Evolutionary conservation across 805 yeast genomes (phyloP).

Genomic region (Lipomyces starkeyi): DNA sequence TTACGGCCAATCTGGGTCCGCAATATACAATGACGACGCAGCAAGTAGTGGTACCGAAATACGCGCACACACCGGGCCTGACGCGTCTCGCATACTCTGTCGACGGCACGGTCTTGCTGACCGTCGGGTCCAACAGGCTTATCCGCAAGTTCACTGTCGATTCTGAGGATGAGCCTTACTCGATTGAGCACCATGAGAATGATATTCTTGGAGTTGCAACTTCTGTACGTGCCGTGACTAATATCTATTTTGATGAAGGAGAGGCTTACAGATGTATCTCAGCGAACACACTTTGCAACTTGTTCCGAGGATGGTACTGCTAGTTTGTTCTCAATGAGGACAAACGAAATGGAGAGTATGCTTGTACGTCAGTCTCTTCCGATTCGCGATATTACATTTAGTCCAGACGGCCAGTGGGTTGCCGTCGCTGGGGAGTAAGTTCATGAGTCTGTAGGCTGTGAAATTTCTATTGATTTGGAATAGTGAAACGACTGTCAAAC

Average conservation of each 20-base stretch:
- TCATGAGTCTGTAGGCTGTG: not conserved
- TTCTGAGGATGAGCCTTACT: slow-evolving; percentile 45
- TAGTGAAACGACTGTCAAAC: slow-evolving; percentile 43
- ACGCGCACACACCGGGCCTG: slow-evolving; percentile 48
- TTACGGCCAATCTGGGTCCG: not conserved
- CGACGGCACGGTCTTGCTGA: slow-evolving; percentile 45
- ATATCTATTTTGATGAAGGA: not conserved
- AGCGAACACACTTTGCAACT: slow-evolving; percentile 47
- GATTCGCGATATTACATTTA: slow-evolving; percentile 45
- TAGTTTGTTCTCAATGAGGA: slow-evolving; percentile 41
- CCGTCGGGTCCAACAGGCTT: slow-evolving; percentile 48
- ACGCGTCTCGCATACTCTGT: slow-evolving; percentile 45
- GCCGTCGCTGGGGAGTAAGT: slow-evolving; percentile 47
- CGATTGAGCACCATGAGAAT: slow-evolving; percentile 42
- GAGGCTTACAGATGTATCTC: not conserved
- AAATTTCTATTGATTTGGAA: not conserved
- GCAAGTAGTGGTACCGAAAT: slow-evolving; percentile 38
- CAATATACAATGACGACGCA: slow-evolving; percentile 19
- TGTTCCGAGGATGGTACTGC: slow-evolving; percentile 54
- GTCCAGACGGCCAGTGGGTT: slow-evolving; percentile 47
- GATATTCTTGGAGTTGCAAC: slow-evolving; percentile 42
- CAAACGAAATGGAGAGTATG: slow-evolving; percentile 38
- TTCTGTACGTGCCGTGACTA: slow-evolving; percentile 20
- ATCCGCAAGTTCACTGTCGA: slow-evolving; percentile 46
- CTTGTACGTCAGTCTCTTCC: slow-evolving; percentile 45